Conservation (phyloP, 1,139 yeast genomes). For the Taphrina betulina region DNA sequence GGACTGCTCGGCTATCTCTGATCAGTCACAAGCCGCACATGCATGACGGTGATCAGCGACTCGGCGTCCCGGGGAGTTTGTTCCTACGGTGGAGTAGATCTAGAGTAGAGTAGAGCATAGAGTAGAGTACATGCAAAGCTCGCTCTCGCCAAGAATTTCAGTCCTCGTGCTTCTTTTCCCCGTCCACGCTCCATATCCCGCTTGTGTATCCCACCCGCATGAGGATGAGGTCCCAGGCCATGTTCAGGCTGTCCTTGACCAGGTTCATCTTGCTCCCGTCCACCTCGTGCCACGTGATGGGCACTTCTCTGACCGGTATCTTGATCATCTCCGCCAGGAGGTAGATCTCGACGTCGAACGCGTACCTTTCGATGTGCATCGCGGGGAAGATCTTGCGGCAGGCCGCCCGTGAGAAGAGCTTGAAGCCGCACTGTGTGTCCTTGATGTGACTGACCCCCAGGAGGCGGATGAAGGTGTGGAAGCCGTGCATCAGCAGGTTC, state of each 20-base stretch:
- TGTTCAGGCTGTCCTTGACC: conserved; percentile 82
- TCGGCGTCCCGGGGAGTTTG: no score
- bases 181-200: conserved; percentile 76
- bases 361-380: conserved; percentile 98
- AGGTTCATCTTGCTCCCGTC: conserved; percentile 91
- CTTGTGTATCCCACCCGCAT: conserved; percentile 83
- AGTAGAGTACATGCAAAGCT: no score
- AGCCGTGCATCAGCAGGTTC: conserved; percentile 88
- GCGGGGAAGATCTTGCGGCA: conserved; percentile 70
- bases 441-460: conserved; percentile 84
- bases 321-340: conserved; percentile 71
- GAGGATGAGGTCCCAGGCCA: conserved; percentile 94
- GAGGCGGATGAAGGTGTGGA: conserved; percentile 77
- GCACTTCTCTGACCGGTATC: conserved; percentile 68
- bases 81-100: no score
- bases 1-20: no score
- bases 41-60: no score
- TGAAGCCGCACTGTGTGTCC: conserved; percentile 98
- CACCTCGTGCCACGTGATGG: conserved; percentile 96
- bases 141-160: no score
- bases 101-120: no score
- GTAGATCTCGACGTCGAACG: conserved; percentile 90
- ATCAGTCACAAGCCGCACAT: no score
- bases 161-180: no score
- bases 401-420: conserved; percentile 74